Conservation (phyloP, 2,329 filamentous ascomycete species). For the Xylaria sp. region DNA sequence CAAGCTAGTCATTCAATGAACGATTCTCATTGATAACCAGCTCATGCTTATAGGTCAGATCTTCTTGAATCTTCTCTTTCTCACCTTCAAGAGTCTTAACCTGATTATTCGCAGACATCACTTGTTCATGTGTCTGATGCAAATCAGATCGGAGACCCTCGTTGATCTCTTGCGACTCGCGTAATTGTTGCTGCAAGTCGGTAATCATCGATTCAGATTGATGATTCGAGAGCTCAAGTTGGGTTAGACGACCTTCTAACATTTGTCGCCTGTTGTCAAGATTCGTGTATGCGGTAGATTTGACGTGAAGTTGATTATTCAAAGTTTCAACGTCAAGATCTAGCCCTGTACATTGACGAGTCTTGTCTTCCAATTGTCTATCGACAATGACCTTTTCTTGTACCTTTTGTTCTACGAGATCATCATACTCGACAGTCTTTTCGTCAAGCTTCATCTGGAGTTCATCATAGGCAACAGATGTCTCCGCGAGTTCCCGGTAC, state of each 20-base stretch:
- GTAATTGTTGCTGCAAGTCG: too few species aligned
- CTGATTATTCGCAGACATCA: not conserved
- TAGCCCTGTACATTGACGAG: too few species aligned
- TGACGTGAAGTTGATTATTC: not conserved
- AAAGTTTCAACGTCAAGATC: too few species aligned
- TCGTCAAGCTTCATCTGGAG: not conserved
- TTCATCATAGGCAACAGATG: not conserved
- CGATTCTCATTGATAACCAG: not conserved
- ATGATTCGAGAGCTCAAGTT: too few species aligned
- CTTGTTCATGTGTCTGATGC: not conserved
- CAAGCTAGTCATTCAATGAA: not conserved
- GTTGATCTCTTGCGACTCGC: too few species aligned
- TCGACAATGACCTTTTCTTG: too few species aligned
- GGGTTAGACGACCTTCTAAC: too few species aligned
- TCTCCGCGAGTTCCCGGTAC: not conserved
- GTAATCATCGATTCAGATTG: too few species aligned
- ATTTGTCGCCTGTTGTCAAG: not conserved
- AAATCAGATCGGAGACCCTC: not conserved
- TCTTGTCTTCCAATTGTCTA: too few species aligned
- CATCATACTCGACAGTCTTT: not conserved
- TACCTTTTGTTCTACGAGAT: too few species aligned
- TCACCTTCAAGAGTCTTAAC: not conserved
- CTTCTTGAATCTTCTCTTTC: not conserved
- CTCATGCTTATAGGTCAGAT: not conserved
- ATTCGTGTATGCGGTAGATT: not conserved